Base-by-base conservation (phyloP, 2,329 filamentous ascomycete genomes). In the Fusarium buharicum region DNA sequence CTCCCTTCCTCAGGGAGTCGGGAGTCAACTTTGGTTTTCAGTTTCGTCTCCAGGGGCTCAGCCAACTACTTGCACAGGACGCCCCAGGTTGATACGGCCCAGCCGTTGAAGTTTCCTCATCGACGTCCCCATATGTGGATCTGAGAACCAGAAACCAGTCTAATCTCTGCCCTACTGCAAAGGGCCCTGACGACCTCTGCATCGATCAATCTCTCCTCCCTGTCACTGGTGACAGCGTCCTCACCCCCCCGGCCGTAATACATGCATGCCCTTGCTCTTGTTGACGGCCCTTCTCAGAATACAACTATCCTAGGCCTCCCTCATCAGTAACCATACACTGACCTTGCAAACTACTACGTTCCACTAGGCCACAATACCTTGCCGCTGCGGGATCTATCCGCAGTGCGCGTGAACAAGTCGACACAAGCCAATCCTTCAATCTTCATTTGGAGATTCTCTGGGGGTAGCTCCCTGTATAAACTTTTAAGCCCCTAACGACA, bases 161-260 rank as follows among this genome's bases (percentile, higher is more conserved):
- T 51, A 62, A 54, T 30, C 46, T 57, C 56, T 61, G 54, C 57
- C 67, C 55, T 70, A 54, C 59, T 40, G 28, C 33, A 41, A 59
- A 62, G 55, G 51, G 49, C 37, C 48, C 51, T 49, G 54, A 30
- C 40, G 38, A 50, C 45, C 60, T 60, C 60, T 69, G 54, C 67
- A 64, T 59, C 62, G 50, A 66, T 66, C 64, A 57, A 64, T 66
- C 55, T 61, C 40, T 58, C 56, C 58, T 69, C 55, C 49, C 59
- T 62, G 64, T 51, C 62, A 47, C 39, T 43, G 47, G 51, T 61
- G 60, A 60, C 52, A 55, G 47, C 47, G 46, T 62, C 52, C 62
- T 70, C 62, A 50, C 36, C 57, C 64, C 48, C 51, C 50, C 48
- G 65, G 59, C 55, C 39, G 57, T 58, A 46, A 61, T 69, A 59